Base-by-base conservation (phyloP, 805 yeast genomes). In the Ogataea allantospora region DNA sequence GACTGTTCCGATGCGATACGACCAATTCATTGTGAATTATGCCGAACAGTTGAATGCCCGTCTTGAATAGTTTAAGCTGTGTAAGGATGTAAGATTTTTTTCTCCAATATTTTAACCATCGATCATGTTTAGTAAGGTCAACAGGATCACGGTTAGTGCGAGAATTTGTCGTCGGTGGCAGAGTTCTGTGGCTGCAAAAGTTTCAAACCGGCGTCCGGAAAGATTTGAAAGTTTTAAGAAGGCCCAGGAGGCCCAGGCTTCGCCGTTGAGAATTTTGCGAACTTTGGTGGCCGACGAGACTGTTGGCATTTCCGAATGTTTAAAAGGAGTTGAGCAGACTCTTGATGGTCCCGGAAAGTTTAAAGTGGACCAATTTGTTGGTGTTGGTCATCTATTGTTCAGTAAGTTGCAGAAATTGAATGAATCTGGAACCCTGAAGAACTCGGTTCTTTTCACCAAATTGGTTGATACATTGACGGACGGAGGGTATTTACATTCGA, bases 1-100 rank as follows among this genome's bases (percentile, higher is more conserved):
- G 27, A 47, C 53, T 4, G 37, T 40, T 13, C 63, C 62, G 3
- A 39, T 58, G 51, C 42, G 55, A 13, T 50, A 50, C 29, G 62
- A 58, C 38, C 47, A 50, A 9, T 58, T 58, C 38, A 53, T 50
- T 14, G 26, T 47, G 8, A 33, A 46, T 5, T 58, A 58, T 36
- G 49, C 52, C 4, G 18, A 46, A 7, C 23, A 28, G 11, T 39
- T 56, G 17, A 55, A 48, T 23, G 55, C 53, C 4, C 32, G 46
- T 27, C 32, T 49, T 22, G 50, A 45, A 30, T 49, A 30, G 26
- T n/a, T 7, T 13, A 13, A 9, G 13, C 12, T 21, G 34, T 30
- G 35, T 19, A 35, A 17, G 26, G 39, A 24, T 35, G 39, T 24
- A 32, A n/a, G n/a, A n/a, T n/a, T n/a, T n/a, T n/a, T n/a, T n/a